These are phyloP conservation scores for Fusarium piperis DNA, from an alignment of 2,329 filamentous ascomycete species.

Conservation along the genomic window DNA sequence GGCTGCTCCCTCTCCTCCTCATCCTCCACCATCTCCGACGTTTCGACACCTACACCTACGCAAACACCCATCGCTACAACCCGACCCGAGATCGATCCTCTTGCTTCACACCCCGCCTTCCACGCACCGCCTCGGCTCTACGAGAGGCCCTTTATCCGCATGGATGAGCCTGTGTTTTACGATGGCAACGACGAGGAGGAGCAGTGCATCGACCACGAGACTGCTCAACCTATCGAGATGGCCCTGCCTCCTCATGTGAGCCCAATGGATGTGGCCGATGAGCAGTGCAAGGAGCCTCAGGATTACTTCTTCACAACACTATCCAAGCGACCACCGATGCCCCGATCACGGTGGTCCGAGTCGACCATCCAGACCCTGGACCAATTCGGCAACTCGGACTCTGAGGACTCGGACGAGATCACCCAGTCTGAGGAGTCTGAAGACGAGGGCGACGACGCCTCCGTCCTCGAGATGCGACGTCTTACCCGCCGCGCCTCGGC, in stretches of 20 bases:
- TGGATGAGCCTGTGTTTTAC: conserved; percentile 44
- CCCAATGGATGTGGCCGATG: conserved; percentile 37
- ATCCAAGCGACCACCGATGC: conserved; percentile 44
- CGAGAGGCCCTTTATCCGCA: conserved; percentile 48
- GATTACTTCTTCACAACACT: conserved; percentile 49
- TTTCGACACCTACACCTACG: conserved; percentile 27
- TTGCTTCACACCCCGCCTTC: conserved; percentile 48
- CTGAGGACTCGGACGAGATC: conserved; percentile 34
- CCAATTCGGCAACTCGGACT: conserved; percentile 28
- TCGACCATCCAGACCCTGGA: conserved; percentile 51
- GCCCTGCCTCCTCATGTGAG: conserved; percentile 44
- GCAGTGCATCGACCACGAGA: conserved; percentile 38
- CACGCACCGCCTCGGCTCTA: conserved; percentile 51
- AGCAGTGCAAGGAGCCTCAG: conserved; percentile 38
- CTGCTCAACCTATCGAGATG: conserved; percentile 43
- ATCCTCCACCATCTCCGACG: conserved; percentile 42
- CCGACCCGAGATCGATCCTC: conserved; percentile 46
- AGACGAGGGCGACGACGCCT: conserved; percentile 36
- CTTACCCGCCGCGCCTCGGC: conserved; percentile 34
- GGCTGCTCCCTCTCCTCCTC: conserved; percentile 50
- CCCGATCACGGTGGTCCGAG: conserved; percentile 54
- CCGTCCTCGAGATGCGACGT: conserved; percentile 40
- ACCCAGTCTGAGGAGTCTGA: conserved; percentile 37
- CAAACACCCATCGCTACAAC: conserved; percentile 40
- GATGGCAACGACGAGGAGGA: conserved; percentile 36